Base-by-base conservation (phyloP, 2,329 filamentous ascomycete genomes). In the Rutstroemia sydowiana region DNA sequence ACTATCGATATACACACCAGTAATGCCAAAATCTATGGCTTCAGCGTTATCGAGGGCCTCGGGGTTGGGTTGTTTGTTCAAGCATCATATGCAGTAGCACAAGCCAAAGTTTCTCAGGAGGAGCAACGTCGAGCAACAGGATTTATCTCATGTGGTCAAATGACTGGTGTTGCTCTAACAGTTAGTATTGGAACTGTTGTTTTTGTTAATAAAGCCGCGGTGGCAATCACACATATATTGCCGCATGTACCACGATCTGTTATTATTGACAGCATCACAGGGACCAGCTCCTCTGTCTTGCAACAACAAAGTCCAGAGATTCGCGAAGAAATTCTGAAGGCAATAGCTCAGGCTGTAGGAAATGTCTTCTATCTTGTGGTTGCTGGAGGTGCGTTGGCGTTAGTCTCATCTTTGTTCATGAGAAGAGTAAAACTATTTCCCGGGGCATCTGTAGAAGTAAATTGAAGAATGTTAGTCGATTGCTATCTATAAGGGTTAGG, bases 51-150 rank as follows among this genome's bases (percentile, higher is more conserved):
- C 1, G 51, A 73, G 1, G 72, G 67, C 2, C 51, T 68, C 10
- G 72, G 72, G 0, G 63, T 63, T 1, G 72, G 71, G 16, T 51
- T 59, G 2, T 66, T 62, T 47, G 52, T 61, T 9, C 66, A 70
- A 53, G 60, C 65, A 1, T 56, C 57, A 8, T 70, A 66, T 57
- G 61, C 65, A 3, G 64, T 71, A 34, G 66, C 63, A 1, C 66
- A 68, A 42, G 64, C 62, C 1, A 65, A 62, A 13, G 67, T 69
- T 7, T 45, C 54, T 2, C 62, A 62, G 20, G 47, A 57, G 0
- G 53, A 64, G 5, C 57, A 68, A 5, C 53, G 64, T 9, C 45
- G 56, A 5, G 65, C 65, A 0, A 64, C 70, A 20, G 64, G 66
- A 1, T 70, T 66, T 57, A 44, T 44, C 45, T 66, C 59, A 16